Evolutionary conservation across 176 grass and related monocot genomes (phyloP), one percentile per base, ranked within the genome.

Genomic region (Zea luxurians): DNA sequence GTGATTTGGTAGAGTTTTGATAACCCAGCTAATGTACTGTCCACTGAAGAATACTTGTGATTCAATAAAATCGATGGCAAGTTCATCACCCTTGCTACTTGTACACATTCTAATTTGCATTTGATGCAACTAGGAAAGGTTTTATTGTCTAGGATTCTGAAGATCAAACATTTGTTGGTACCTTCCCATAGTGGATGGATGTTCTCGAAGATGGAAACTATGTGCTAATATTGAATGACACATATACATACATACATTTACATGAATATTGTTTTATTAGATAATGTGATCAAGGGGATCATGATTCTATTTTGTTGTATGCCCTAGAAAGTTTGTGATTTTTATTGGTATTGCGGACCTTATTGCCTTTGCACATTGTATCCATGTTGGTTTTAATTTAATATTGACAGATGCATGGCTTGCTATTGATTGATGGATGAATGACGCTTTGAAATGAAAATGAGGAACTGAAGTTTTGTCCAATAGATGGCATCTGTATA

Each of bases 1-100:
- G 75, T 83, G 15, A 5, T 62, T 37, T 61, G 81, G 86, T 53
- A 80, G 61, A 88, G 69, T 68, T 84, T 80, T 47, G 76, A 88
- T 61, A 48, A 62, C 37, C 81, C 69, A 12, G 64, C 20, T 37
- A 12, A 45, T 75, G 38, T 70, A 27, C 46, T 83, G 37, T 53
- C 75, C 34, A 8, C 62, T 9, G 62, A 62, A 75, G 52, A 21
- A 61, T 1, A 5, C 1, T 70, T 84, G 8, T 68, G 86, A 37
- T 75, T 54, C 37, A 57, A 73, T 38, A 8, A 5, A 17, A 66
- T 83, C 48, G 75, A 61, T 1, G 13, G 48, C 46, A 52, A 43
- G 6, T 54, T 65, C 6, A 5, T 40, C 34, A 38, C 57, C 34
- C 68, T 72, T 74, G 4, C 27, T 27, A 27, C 27, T 27, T 27